phyloP scores from a whole-genome alignment of 2,329 filamentous ascomycete genomes.

The Daldinia eschscholtzii region DNA sequence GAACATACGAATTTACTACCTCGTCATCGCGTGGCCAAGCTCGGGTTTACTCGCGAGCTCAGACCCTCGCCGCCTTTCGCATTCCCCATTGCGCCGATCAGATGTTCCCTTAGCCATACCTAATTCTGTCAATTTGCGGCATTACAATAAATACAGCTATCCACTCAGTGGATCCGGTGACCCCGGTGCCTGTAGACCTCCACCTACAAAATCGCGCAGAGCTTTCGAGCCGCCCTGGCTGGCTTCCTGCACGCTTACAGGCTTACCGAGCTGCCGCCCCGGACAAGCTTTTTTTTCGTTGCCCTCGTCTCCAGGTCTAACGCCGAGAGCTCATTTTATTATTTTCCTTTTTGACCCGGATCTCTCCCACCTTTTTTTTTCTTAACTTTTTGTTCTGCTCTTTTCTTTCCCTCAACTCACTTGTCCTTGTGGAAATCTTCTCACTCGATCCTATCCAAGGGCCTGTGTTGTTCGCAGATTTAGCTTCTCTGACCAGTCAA shows the following conservation, averaged over 20 bases:
- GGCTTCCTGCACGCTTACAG: constrained; percentile 39
- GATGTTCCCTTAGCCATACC: constrained; percentile 31
- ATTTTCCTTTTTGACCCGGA: constrained; percentile 47
- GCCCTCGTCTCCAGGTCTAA: constrained; percentile 46
- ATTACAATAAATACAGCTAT: constrained; percentile 43
- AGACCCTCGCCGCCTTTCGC: constrained; percentile 43
- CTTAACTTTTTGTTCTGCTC: constrained; percentile 39
- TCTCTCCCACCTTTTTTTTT: constrained; percentile 43
- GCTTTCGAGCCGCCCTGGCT: constrained; percentile 38
- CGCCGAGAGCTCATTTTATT: constrained; percentile 48
- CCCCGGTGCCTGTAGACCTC: constrained; percentile 42
- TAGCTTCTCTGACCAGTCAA: constrained; percentile 43
- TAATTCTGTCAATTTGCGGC: constrained; percentile 44
- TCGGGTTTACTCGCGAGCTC: constrained; percentile 24
- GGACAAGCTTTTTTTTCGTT: constrained; percentile 48
- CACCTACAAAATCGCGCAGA: constrained; percentile 53
- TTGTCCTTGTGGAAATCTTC: constrained; percentile 51
- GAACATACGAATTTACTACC: not conserved
- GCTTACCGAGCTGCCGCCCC: constrained; percentile 47
- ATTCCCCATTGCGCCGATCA: constrained; percentile 38
- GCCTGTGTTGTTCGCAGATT: constrained; percentile 54
- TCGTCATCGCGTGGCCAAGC: constrained; percentile 29
- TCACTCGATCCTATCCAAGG: constrained; percentile 49
- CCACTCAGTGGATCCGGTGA: constrained; percentile 48
- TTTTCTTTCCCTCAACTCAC: constrained; percentile 51